Base-by-base conservation (phyloP, 331 rosid genomes). In the Phaseolus coccineus region DNA sequence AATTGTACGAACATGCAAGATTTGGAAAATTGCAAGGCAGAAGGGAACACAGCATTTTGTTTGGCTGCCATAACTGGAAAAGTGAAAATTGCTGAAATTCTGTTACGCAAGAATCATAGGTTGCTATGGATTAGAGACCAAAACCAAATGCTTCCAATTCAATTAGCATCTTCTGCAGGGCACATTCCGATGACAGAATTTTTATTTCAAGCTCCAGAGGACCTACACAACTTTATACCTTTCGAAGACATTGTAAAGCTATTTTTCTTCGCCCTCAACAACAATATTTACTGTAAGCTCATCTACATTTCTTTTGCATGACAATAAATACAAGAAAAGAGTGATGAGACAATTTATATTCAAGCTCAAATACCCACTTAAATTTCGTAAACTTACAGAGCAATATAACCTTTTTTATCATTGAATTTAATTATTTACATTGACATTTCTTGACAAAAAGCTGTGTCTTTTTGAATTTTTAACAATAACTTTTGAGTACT, bases 61-160 rank as follows among this genome's bases (percentile, higher is more conserved):
- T 6, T 63, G 28, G 80, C 80, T 31, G 80, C 80, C 0, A 63
- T 64, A 63, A 48, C 63, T 5, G 79, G 80, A 5, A 76, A 62
- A 0, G 27, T 63, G 52, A 2, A 76, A 76, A 76, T 76, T 31
- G 80, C 64, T 0, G 8, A 1, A 33, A 35, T 48, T 48, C 12
- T 76, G 11, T 19, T 50, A n/a, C 14, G 1, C 31, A 61, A 57
- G 44, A 57, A 74, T 13, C 53, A 16, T 58, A 19, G 3, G 44
- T 59, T 74, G 57, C 6, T 44, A 2, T 42, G 57, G 31, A 74
- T 58, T 25, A 58, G 16, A 42, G 78, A 57, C 2, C 56, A 58
- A 0, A 12, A 57, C 16, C 12, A 58, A 3, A 31, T 47, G 39
- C 13, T 62, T 0, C 80, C 80, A 63, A 76, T 76, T 62, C 63